Evolutionary conservation across 1,139 yeast genomes (phyloP).

Genomic region (Nakaseomyces nivariensis): DNA sequence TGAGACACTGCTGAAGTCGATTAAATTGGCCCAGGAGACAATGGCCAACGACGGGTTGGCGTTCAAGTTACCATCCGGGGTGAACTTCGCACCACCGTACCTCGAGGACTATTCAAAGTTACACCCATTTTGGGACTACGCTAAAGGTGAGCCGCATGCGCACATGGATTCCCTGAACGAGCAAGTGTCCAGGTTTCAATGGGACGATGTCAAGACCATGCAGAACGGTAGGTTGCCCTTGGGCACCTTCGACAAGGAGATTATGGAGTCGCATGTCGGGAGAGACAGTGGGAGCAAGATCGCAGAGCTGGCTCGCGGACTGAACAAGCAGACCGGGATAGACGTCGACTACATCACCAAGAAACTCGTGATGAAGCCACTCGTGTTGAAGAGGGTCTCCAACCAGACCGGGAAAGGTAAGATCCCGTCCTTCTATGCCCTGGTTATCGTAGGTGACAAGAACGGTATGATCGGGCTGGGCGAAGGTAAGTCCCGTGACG

Average conservation of each 20-base stretch:
- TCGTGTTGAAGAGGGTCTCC: constrained; percentile 71
- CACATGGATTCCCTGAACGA: constrained; percentile 32
- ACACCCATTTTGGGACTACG: constrained; percentile 50
- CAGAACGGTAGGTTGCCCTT: constrained; percentile 31
- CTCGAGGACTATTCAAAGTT: constrained; percentile 49
- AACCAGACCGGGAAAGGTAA: constrained; percentile 94
- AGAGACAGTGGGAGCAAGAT: constrained; percentile 14
- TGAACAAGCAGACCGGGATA: constrained; percentile 66
- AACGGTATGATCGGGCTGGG: constrained; percentile 94
- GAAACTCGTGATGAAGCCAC: constrained; percentile 54
- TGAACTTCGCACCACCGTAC: constrained; percentile 50
- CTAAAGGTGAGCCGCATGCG: constrained; percentile 33
- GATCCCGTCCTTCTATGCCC: constrained; percentile 70
- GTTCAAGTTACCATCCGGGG: constrained; percentile 23
- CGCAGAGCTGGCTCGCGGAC: constrained; percentile 40
- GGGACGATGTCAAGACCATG: constrained; percentile 19
- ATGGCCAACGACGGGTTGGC: constrained; percentile 40
- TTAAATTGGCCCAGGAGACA: constrained; percentile 66
- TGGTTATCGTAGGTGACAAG: constrained; percentile 87
- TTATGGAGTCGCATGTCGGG: constrained; percentile 8
- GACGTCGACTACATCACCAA: constrained; percentile 51
- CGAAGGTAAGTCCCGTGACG: constrained; percentile 83
- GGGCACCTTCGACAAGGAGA: constrained; percentile 20
- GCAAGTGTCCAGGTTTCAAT: constrained; percentile 31
- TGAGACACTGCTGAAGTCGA: constrained; percentile 53